A percentile compares a stretch with the other conserved stretches of the same genome.
phyloP scores from a whole-genome alignment of 345 rosid species.

The Crucihimalaya himalaica region DNA sequence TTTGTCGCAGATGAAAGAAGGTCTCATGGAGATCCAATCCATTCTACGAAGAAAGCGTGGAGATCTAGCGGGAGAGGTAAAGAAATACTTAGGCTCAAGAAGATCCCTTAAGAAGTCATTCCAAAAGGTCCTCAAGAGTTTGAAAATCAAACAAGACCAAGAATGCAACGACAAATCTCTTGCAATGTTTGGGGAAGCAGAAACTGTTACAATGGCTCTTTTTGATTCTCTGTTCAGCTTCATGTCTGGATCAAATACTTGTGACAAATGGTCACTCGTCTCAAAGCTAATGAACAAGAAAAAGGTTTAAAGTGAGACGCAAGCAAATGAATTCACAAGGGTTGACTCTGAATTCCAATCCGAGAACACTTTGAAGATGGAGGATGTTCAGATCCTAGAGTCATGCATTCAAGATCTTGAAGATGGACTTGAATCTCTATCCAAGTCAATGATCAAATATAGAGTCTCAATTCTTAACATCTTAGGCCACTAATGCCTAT shows the following conservation, averaged over 20 bases:
- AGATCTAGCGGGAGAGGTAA: conserved; percentile 17
- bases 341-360: conserved; percentile 32
- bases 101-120: conserved; percentile 29
- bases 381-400: conserved; percentile 36
- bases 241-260: conserved; percentile 28
- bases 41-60: conserved; percentile 28
- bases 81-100: conserved; percentile 26
- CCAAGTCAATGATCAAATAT: conserved; percentile 43
- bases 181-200: conserved; percentile 33
- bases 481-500: conserved; percentile 34
- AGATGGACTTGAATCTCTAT: conserved; percentile 40
- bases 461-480: conserved; percentile 52
- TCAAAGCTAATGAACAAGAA: conserved; percentile 28
- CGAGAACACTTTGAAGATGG: conserved; percentile 10
- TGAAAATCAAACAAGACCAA: conserved; percentile 1
- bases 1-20: conserved; percentile 37
- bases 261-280: conserved; percentile 12
- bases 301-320: not conserved
- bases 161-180: not conserved
- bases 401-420: conserved; percentile 45
- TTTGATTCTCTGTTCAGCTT: conserved; percentile 39
- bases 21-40: conserved; percentile 38
- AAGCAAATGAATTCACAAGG: conserved; percentile 19
- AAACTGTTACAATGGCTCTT: conserved; percentile 24
- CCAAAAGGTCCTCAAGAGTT: conserved; percentile 15